A percentile compares a stretch with the other conserved stretches of the same genome.
These are phyloP conservation scores for Globisporangium nagaii DNA, from an alignment of 352 stramenopile genomes.

Conservation along the genomic window DNA sequence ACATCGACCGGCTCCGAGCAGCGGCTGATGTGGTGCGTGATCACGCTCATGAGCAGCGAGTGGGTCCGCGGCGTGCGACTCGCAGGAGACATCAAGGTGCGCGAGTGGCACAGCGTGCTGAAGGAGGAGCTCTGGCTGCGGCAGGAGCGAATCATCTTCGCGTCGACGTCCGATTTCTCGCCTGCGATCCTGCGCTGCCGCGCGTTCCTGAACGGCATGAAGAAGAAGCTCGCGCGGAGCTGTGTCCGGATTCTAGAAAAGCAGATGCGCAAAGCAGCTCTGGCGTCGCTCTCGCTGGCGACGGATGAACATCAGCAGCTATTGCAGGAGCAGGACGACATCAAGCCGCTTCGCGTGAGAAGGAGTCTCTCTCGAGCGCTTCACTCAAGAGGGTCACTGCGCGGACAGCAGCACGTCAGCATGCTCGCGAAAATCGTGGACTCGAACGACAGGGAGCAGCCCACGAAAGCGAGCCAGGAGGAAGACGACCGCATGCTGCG, in stretches of 20 bases:
- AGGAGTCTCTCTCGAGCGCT: neutral
- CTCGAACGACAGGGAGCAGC: neutral
- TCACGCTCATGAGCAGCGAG: slow-evolving; percentile 49
- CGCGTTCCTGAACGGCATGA: slow-evolving; percentile 61
- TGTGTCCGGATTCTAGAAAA: slow-evolving; percentile 22
- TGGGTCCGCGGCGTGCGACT: slow-evolving; percentile 26
- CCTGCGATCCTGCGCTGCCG: slow-evolving; percentile 34
- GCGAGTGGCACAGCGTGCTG: slow-evolving; percentile 53
- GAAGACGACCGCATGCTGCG: slow-evolving; percentile 8
- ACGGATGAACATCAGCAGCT: neutral
- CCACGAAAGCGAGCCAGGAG: slow-evolving; percentile 5
- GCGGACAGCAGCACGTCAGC: slow-evolving; percentile 3
- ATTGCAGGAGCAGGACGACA: neutral
- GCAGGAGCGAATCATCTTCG: slow-evolving; percentile 45
- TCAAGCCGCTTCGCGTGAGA: neutral
- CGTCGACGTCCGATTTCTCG: slow-evolving; percentile 35
- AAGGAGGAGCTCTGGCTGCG: slow-evolving; percentile 57
- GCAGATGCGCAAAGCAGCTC: slow-evolving; percentile 9
- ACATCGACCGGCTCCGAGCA: neutral
- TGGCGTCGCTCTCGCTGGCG: no score
- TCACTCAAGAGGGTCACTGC: neutral
- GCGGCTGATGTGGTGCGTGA: slow-evolving; percentile 50
- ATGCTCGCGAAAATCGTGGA: slow-evolving; percentile 3
- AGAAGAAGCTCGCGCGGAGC: slow-evolving; percentile 21
- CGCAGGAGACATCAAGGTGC: slow-evolving; percentile 26